Evolutionary conservation across 306 rosid genomes (phyloP).

Genomic region (Canavalia ensiformis): DNA sequence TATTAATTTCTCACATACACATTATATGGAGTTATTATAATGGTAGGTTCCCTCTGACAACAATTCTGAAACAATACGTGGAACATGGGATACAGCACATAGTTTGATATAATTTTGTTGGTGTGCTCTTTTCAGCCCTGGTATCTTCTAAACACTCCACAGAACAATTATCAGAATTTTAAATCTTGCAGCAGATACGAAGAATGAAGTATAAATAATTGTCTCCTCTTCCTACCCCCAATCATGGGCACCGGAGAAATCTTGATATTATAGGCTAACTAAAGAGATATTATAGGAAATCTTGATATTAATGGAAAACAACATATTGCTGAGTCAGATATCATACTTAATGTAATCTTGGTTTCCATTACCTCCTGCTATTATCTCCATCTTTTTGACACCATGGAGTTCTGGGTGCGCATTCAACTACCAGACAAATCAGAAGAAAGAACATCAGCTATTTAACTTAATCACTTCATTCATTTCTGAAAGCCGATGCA

Average conservation of each 20-base stretch:
- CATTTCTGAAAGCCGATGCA: neutral
- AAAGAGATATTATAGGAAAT: neutral
- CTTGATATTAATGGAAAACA: constrained; percentile 17
- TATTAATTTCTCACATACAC: neutral
- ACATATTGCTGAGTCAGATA: neutral
- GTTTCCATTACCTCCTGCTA: neutral
- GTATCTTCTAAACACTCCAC: neutral
- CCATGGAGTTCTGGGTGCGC: constrained; percentile 8
- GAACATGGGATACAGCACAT: neutral
- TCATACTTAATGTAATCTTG: constrained; percentile 13
- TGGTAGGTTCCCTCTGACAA: neutral
- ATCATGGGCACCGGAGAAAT: neutral
- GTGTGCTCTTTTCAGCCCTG: neutral
- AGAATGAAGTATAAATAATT: neutral
- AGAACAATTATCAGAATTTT: constrained; percentile 8
- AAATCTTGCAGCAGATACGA: neutral
- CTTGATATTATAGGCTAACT: constrained; percentile 26
- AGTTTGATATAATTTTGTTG: neutral
- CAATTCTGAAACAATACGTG: neutral
- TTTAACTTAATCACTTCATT: constrained; percentile 29
- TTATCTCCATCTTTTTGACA: constrained; percentile 21
- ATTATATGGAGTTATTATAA: neutral
- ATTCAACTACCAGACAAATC: constrained; percentile 4
- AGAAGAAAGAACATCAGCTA: neutral
- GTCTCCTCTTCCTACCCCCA: constrained; percentile 4